Base-by-base conservation (phyloP, 495 filamentous ascomycete genomes). In the Aspergillus wentii region DNA sequence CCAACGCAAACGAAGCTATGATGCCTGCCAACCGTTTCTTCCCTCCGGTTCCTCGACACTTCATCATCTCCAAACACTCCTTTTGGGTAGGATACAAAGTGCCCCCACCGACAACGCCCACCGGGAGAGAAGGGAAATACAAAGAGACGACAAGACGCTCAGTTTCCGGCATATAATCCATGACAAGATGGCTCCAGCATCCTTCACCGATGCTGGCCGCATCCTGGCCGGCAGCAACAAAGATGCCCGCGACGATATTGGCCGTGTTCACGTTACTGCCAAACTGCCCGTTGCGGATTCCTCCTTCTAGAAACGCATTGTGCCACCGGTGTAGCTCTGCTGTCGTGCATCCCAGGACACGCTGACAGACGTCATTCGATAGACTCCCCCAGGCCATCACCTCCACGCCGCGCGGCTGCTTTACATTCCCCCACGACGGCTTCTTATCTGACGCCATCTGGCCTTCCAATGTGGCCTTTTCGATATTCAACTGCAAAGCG, bases 181-280 rank as follows among this genome's bases (percentile, higher is more conserved):
- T 8, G 8, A 33, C 38, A 14, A 41, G 39, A 16, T 49, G 46
- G 16, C 37, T 34, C 46, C 46, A 49, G 21, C 36, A 39, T 14
- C 41, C 33, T 21, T 49, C 46, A 4, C 32, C 29, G 9, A 44
- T 17, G 14, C 37, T 30, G 0, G 31, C 46, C 2, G 41, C 36
- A 26, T 49, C 46, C 17, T 49, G 46, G n/a, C 46, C 46, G 14
- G 36, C 38, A 4, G 46, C 37, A 11, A 49, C 33, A 22, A 49
- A 49, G 11, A 44, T 31, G 16, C 41, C 46, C 3, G 46, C 37
- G 4, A 49, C 9, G 8, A 44, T 23, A 30, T 49, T 49, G 17
- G 31, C 41, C 4, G 26, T 22, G 21, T 49, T 37, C 16, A 44
- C 31, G 19, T 33, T 49, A 16, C 28, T 31, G 8, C 46, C 41